These are phyloP conservation scores for Eruca vesicaria DNA, from an alignment of 441 rosid species.

Conservation along the genomic window DNA sequence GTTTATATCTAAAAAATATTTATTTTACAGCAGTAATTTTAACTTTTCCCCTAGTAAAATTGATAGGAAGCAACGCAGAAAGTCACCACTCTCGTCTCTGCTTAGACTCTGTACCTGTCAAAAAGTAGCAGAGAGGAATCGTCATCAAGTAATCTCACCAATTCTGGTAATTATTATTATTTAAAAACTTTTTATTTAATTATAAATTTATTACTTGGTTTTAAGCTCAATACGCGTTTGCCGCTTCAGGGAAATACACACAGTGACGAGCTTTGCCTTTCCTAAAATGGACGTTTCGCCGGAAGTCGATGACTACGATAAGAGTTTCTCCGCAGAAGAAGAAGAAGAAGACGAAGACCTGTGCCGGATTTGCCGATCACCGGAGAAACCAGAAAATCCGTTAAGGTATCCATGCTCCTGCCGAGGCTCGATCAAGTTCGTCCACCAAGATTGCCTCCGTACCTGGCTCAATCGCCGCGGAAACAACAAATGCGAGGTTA, in stretches of 20 bases:
- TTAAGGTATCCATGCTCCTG: constrained; percentile 28
- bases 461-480: constrained; percentile 23
- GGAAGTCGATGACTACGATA: not conserved
- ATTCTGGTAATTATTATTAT: not conserved
- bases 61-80: not conserved
- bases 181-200: not conserved
- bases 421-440: constrained; percentile 26
- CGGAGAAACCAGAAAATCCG: constrained; percentile 25
- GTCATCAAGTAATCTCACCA: not conserved
- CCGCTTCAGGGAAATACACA: not conserved
- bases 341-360: constrained; percentile 11
- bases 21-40: not conserved
- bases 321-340: not conserved
- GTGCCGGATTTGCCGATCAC: constrained; percentile 25
- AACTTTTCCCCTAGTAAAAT: not conserved
- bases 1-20: not conserved
- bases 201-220: not conserved
- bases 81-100: not conserved
- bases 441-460: constrained; percentile 20
- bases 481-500: constrained; percentile 25
- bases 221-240: not conserved
- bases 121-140: not conserved
- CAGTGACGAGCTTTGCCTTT: not conserved
- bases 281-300: constrained; percentile 11
- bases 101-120: not conserved